Evolutionary conservation across 2,329 filamentous ascomycete genomes (phyloP), one percentile per base, ranked within the genome.

Genomic region (Nemania serpens): DNA sequence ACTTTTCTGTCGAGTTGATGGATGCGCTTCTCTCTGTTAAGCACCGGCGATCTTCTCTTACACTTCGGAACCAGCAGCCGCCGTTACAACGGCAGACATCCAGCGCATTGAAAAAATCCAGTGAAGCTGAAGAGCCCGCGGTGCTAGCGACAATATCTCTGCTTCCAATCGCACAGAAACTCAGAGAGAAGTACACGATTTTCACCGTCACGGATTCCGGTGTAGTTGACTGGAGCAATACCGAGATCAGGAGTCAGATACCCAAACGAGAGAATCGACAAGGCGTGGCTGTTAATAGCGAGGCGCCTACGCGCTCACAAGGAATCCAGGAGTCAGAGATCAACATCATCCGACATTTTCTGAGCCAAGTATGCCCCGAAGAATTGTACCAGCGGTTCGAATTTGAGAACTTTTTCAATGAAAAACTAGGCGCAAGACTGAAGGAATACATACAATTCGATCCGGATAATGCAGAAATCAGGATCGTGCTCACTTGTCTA

Each of bases 401-500:
- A 1, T 75, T 76, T 39, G 71, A 75, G 2, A 58, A 70, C 0
- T 76, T 76, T 48, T 74, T 76, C 49, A 58, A 71, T 2, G 50
- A 59, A 10, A 75, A 74, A 55, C 33, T 73, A 5, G 68, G 70
- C 18, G 70, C 69, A 9, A 61, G 62, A 20, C 64, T 69, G 2
- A 73, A 72, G 53, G 68, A 73, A 25, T 71, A 68, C 48, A 75
- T 76, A 41, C 70, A 67, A 46, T 56, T 71, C 12, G 75, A 77
- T 34, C 66, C 67, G 0, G 71, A 75, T 9, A 76, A 76, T 39
- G 68, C 68, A 1, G 59, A 75, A 9, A 68, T 73, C 29, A 71
- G 66, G 15, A 67, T 75, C 13, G 68, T 67, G 3, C 50, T 71
- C 4, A 67, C 68, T 13, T 75, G 68, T 37, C 52, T 74, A 33